Percentiles rank a stretch among this genome's conserved stretches.
These are phyloP conservation scores for Gaertneriomyces semiglobifer DNA, from an alignment of 192 early-diverging fungal genomes.

Conservation along the genomic window DNA sequence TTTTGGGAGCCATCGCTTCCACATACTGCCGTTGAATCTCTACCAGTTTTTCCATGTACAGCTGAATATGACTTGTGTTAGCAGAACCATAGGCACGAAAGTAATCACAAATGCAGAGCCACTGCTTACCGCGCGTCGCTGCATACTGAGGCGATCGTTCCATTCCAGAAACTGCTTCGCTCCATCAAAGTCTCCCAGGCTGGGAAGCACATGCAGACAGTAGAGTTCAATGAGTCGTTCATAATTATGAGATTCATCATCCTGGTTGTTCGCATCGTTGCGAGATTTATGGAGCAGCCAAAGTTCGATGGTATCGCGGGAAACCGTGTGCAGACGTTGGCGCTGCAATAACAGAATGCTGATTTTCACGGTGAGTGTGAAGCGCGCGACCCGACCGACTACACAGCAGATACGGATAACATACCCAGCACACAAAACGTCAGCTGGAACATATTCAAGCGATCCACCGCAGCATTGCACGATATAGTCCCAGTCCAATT, in stretches of 20 bases:
- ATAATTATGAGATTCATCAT: conserved; percentile 20
- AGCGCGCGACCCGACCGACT: too few species aligned
- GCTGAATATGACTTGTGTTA: not conserved
- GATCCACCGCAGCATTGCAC: conserved; percentile 10
- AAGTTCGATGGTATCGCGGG: conserved; percentile 1
- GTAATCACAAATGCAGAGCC: not conserved
- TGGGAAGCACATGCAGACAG: conserved; percentile 22
- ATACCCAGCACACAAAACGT: conserved; percentile 26
- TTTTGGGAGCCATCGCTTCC: not conserved
- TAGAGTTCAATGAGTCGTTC: conserved; percentile 32
- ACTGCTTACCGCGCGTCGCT: conserved; percentile 5
- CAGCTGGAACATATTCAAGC: conserved; percentile 9
- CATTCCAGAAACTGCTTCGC: conserved; percentile 29
- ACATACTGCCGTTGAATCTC: not conserved
- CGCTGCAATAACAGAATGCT: conserved; percentile 1
- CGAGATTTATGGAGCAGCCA: conserved; percentile 6
- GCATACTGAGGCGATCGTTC: conserved; percentile 13
- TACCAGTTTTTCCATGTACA: not conserved
- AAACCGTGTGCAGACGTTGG: not conserved
- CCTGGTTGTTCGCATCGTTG: not conserved
- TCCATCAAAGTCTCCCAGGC: conserved; percentile 18
- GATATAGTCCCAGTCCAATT: conserved; percentile 11
- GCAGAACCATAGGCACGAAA: not conserved
- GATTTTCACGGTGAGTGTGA: too few species aligned
- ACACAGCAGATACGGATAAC: too few species aligned